Base-by-base conservation (phyloP, 805 yeast species). In the Kodamaea jinghongensis region DNA sequence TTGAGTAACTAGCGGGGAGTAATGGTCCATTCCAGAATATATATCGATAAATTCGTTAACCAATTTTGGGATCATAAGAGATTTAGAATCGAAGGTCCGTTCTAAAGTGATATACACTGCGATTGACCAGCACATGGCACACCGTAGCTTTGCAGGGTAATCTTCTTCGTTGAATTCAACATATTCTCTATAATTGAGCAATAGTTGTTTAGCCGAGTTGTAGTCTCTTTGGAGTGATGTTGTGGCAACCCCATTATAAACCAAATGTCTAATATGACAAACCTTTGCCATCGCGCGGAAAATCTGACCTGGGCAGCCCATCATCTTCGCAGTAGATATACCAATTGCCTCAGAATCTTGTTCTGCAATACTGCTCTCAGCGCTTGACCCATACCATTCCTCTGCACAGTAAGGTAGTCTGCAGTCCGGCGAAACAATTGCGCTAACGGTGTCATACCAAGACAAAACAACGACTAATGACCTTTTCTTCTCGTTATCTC, bases 281-380 rank as follows among this genome's bases (percentile, higher is more conserved):
- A 77, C 65, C 31, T 69, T 63, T 2, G 67, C 59, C 50, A 77
- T 61, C 4, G 75, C 68, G 12, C 56, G 54, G 50, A 78, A 77
- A 1, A 78, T 70, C 43, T 76, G 81, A 3, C 79, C 80, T 0
- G 83, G 82, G 45, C 83, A 78, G 1, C 81, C 83, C 73, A 74
- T 75, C 71, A 78, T 66, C 40, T 65, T 67, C 4, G 75, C 65
- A 0, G 80, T 75, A 12, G 81, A 75, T 4, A 72, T 63, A 8
- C 52, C 50, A n/a, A n/a, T n/a, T n/a, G n/a, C n/a, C n/a, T n/a
- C n/a, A n/a, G n/a, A n/a, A n/a, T n/a, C n/a, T n/a, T n/a, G n/a
- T n/a, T n/a, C n/a, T 4, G 37, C 16, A 4, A 41, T 67, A n/a
- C 33, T 13, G 5, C 22, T 10, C 9, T 12, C 25, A 11, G 31